These are phyloP conservation scores for Fomes fomentarius DNA, from an alignment of 1,284 basidiomycete genomes.

Conservation along the genomic window DNA sequence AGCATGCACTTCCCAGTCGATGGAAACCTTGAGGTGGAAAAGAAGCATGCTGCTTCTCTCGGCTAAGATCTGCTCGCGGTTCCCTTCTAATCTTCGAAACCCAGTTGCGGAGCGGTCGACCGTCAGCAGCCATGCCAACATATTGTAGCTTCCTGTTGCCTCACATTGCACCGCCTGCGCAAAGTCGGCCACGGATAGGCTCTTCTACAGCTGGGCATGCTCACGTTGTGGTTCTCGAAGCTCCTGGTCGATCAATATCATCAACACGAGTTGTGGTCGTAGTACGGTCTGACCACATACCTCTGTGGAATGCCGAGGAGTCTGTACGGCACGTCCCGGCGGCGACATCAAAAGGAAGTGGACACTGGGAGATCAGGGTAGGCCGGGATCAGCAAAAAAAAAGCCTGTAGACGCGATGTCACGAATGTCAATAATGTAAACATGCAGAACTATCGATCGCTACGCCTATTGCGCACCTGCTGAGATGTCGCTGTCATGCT, in stretches of 20 bases:
- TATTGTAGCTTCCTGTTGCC: not conserved
- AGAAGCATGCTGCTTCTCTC: not conserved
- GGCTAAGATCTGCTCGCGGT: not conserved
- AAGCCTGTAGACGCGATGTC: no score
- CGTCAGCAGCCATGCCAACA: constrained; percentile 13
- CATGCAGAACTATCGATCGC: no score
- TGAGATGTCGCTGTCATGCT: not conserved
- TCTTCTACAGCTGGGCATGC: not conserved
- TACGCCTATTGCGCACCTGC: not conserved
- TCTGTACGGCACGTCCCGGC: not conserved
- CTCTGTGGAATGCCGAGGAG: no score
- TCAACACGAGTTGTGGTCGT: no score
- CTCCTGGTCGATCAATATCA: no score
- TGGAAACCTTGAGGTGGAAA: no score
- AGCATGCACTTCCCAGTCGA: no score
- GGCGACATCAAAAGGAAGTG: not conserved
- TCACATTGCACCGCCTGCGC: constrained; percentile 1
- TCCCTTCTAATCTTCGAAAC: not conserved
- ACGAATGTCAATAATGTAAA: no score
- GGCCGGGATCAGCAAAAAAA: not conserved
- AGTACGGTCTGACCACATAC: no score
- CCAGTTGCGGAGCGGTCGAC: constrained; percentile 3
- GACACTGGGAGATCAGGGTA: not conserved
- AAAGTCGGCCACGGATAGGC: not conserved
- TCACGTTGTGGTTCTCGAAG: not conserved